Evolutionary conservation across 768 basidiomycete species (phyloP).

Genomic region (Suillus occidentalis): DNA sequence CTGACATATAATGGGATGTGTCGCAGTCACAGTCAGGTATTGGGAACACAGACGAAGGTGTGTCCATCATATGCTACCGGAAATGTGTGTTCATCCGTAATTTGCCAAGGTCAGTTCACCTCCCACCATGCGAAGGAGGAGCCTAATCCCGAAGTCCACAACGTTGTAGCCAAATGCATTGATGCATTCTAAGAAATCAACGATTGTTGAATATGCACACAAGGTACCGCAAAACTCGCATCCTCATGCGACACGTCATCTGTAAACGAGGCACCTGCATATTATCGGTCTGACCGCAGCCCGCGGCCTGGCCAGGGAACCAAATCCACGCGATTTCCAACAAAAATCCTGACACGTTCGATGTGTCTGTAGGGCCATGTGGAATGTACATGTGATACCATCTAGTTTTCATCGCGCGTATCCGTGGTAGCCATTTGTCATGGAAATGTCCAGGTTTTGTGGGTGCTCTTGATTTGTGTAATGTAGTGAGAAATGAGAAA

Average conservation of each 20-base stretch:
- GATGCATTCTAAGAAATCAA: conserved; percentile 29
- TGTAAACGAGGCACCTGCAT: conserved; percentile 55
- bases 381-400: conserved; percentile 23
- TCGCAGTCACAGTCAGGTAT: background rate
- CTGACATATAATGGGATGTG: background rate
- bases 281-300: background rate
- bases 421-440: conserved; percentile 46
- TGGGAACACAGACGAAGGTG: background rate
- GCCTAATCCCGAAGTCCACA: conserved; percentile 61
- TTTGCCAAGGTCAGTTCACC: conserved; percentile 48
- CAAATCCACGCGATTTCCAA: conserved; percentile 26
- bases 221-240: conserved; percentile 18
- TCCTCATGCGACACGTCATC: conserved; percentile 68
- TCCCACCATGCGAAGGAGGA: conserved; percentile 50
- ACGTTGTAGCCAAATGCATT: conserved; percentile 55
- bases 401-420: too few species aligned
- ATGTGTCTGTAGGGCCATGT: conserved; percentile 35
- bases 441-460: conserved; percentile 39
- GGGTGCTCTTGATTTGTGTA: background rate
- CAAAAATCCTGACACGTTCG: conserved; percentile 26
- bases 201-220: background rate
- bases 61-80: background rate
- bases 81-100: background rate
- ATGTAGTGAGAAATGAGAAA: background rate
- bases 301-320: conserved; percentile 4